Evolutionary conservation across 73 alveolate species (phyloP).

Genomic region (Paramecium pentaurelia): DNA sequence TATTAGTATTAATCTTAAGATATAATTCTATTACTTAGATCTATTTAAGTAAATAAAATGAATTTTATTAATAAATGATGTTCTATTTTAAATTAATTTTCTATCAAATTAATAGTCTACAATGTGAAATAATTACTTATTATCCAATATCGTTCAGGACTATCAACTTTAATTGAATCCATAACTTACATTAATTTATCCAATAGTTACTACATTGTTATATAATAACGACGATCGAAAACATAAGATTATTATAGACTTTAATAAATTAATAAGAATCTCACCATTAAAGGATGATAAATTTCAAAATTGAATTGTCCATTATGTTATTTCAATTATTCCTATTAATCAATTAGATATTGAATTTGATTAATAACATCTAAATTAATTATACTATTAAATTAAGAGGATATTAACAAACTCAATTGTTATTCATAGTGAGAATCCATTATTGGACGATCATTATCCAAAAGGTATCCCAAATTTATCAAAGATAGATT

Average conservation of each 20-base stretch:
- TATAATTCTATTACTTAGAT: background rate
- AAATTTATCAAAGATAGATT: background rate
- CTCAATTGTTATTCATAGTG: background rate
- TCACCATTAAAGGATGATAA: background rate
- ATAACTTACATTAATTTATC: background rate
- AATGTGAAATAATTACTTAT: background rate
- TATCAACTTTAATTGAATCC: background rate
- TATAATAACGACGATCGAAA: background rate
- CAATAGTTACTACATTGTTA: background rate
- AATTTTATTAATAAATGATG: background rate
- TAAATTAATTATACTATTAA: background rate
- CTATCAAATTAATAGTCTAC: background rate
- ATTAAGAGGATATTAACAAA: background rate
- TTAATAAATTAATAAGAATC: background rate
- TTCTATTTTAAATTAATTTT: background rate
- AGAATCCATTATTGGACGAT: background rate
- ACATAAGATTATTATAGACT: background rate
- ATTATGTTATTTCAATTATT: background rate
- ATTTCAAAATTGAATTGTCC: background rate
- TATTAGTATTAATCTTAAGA: background rate
- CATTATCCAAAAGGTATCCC: background rate
- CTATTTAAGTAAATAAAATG: background rate
- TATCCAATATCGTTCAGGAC: background rate
- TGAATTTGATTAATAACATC: background rate
- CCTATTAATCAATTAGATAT: background rate